Evolutionary conservation across 139 green algal genomes (phyloP).

Genomic region (Chlorokybus atmophyticus): DNA sequence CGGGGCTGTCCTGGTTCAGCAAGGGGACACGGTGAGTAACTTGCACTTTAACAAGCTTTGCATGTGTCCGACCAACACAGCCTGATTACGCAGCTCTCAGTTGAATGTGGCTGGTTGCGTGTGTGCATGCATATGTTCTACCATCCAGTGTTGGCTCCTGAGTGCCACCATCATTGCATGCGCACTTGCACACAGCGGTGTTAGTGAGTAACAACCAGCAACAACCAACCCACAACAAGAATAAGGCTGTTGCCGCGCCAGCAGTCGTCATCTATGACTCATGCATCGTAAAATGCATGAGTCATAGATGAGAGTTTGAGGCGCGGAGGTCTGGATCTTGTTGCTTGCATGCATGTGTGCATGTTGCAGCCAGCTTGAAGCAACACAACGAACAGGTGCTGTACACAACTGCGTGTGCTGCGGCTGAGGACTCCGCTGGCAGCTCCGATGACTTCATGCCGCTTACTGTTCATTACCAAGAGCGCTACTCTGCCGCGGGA

Average conservation of each 20-base stretch:
- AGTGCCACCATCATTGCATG: background rate
- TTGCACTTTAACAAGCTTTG: background rate
- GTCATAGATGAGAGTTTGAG: too few relatives aligned
- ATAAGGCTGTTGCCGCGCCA: too few relatives aligned
- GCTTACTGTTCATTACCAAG: conserved; percentile 82
- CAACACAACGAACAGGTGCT: conserved; percentile 47
- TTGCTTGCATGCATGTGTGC: background rate
- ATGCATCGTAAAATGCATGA: background rate
- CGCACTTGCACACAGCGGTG: background rate
- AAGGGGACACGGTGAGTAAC: conserved; percentile 72
- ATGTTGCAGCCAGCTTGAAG: background rate
- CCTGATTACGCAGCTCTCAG: background rate
- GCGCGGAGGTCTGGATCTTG: too few relatives aligned
- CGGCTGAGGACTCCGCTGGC: conserved; percentile 35
- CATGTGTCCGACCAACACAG: background rate
- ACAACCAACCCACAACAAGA: too few relatives aligned
- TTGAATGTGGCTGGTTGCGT: background rate
- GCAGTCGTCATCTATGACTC: too few relatives aligned
- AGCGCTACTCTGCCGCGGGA: conserved; percentile 84
- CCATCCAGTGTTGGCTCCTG: background rate
- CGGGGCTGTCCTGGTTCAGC: conserved; percentile 66
- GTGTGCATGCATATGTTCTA: background rate
- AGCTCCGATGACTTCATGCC: conserved; percentile 77
- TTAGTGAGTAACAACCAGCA: background rate
- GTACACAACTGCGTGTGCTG: conserved; percentile 75